Percentiles rank a stretch among this genome's conserved stretches.
phyloP scores from a whole-genome alignment of 257 asterid species.

The Thymus quinquecostatus region DNA sequence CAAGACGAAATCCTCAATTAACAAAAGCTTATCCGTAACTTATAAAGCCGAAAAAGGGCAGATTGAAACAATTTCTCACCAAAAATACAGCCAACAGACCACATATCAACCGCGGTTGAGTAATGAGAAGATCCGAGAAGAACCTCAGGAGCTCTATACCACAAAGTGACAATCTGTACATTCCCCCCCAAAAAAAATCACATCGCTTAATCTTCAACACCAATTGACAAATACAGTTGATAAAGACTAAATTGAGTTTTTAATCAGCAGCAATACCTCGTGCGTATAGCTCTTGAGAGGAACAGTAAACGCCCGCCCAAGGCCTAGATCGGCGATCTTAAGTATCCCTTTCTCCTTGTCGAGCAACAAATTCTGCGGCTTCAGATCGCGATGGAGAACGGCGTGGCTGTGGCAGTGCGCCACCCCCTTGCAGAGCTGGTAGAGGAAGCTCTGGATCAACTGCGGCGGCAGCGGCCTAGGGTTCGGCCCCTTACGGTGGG shows the following conservation, averaged over 20 bases:
- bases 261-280: constrained; percentile 46
- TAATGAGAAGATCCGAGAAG: constrained; percentile 88
- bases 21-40: background rate
- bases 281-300: constrained; percentile 98
- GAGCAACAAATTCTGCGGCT: constrained; percentile 89
- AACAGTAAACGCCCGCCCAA: constrained; percentile 91
- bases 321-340: constrained; percentile 97
- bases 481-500: constrained; percentile 80
- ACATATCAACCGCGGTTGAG: constrained; percentile 94
- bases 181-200: background rate
- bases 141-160: constrained; percentile 99
- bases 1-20: background rate
- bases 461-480: constrained; percentile 71
- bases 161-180: constrained; percentile 77
- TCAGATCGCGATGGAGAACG: constrained; percentile 92
- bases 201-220: background rate
- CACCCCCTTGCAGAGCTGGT: constrained; percentile 87
- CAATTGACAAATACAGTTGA: background rate
- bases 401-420: constrained; percentile 98
- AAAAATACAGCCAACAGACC: constrained; percentile 98
- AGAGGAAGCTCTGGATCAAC: constrained; percentile 72
- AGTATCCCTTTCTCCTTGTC: constrained; percentile 91
- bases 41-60: background rate
- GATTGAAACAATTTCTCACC: constrained; percentile 39
- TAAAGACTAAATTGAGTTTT: background rate